Percentiles rank a stretch among this genome's conserved stretches.
These are phyloP conservation scores for Fusarium sp. DNA, from an alignment of 2,329 filamentous ascomycete genomes.

Conservation along the genomic window DNA sequence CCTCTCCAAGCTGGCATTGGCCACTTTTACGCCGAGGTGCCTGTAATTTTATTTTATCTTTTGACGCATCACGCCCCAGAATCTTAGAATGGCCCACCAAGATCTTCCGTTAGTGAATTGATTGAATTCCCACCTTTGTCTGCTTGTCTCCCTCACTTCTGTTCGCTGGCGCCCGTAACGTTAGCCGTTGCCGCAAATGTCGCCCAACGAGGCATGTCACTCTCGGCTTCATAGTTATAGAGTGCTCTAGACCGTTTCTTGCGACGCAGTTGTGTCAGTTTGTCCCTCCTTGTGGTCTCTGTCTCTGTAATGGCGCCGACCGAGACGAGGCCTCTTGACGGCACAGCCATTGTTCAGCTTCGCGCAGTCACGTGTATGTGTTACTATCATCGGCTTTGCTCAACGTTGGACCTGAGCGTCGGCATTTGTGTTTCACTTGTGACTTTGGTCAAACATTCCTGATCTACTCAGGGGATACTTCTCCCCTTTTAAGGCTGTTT, in stretches of 20 bases:
- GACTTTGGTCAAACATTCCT: constrained; percentile 25
- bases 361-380: constrained; percentile 10
- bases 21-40: constrained; percentile 6
- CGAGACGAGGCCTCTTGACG: constrained; percentile 10
- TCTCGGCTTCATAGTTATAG: constrained; percentile 11
- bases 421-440: constrained; percentile 15
- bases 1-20: constrained; percentile 20
- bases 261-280: background rate
- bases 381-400: constrained; percentile 3
- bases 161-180: background rate
- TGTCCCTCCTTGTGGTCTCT: constrained; percentile 3
- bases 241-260: constrained; percentile 2
- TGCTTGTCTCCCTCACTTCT: constrained; percentile 5
- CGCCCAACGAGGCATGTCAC: constrained; percentile 25
- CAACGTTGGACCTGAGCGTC: background rate
- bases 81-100: constrained; percentile 27
- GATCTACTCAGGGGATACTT: constrained; percentile 3
- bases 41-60: constrained; percentile 30
- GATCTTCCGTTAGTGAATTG: constrained; percentile 22
- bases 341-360: constrained; percentile 6
- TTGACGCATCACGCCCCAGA: constrained; percentile 9
- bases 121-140: constrained; percentile 34
- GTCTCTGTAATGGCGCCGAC: constrained; percentile 4
- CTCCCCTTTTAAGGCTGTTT: background rate
- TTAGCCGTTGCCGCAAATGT: constrained; percentile 29